Evolutionary conservation across 2,329 filamentous ascomycete species (phyloP).

Genomic region (Achaetomium macrosporum): DNA sequence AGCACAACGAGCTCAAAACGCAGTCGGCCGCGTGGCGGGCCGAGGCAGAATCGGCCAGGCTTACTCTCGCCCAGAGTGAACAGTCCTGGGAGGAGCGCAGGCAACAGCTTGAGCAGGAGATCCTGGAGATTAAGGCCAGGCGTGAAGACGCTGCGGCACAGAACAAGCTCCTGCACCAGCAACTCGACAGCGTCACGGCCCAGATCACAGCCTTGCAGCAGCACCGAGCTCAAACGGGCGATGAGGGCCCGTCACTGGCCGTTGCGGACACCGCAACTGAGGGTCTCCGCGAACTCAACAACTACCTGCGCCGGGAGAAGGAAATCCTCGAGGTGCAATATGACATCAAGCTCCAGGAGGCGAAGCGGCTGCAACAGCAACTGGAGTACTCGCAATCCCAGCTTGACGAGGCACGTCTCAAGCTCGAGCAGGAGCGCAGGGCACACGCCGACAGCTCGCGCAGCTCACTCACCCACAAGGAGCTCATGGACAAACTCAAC

Average conservation of each 20-base stretch:
- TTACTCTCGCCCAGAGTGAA: constrained; percentile 71
- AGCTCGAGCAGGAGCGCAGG: constrained; percentile 83
- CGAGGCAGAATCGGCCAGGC: constrained; percentile 80
- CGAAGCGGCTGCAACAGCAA: constrained; percentile 83
- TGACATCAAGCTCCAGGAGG: constrained; percentile 81
- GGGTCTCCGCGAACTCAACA: constrained; percentile 83
- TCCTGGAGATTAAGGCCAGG: constrained; percentile 69
- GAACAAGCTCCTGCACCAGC: constrained; percentile 83
- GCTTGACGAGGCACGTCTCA: constrained; percentile 81
- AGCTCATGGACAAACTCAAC: constrained; percentile 89
- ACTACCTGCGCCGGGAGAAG: constrained; percentile 88
- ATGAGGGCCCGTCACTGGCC: constrained; percentile 48
- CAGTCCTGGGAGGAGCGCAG: constrained; percentile 82
- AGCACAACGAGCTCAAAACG: constrained; percentile 77
- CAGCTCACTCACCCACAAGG: constrained; percentile 72
- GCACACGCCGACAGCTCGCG: constrained; percentile 67
- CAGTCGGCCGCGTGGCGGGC: constrained; percentile 68
- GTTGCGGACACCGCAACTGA: constrained; percentile 57
- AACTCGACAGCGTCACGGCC: constrained; percentile 74
- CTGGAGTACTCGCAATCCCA: constrained; percentile 81
- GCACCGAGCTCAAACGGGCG: constrained; percentile 50
- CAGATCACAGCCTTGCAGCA: constrained; percentile 79
- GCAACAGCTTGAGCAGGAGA: constrained; percentile 75
- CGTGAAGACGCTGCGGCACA: constrained; percentile 82
- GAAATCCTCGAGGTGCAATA: constrained; percentile 97